Evolutionary conservation across 257 asterid species (phyloP).

Genomic region (Sherardia arvensis): DNA sequence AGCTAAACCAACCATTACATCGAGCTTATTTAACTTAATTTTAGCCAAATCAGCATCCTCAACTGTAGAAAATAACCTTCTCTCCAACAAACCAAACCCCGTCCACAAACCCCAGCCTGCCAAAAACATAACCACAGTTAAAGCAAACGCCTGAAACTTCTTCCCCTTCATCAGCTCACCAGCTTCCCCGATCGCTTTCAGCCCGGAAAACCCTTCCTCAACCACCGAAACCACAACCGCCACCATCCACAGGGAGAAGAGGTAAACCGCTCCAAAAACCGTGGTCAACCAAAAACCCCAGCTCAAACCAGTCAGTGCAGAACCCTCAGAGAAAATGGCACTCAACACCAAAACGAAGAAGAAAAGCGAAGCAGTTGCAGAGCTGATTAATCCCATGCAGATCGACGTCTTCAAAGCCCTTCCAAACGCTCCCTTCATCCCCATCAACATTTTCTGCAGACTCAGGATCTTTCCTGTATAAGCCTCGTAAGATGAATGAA

Average conservation of each 20-base stretch:
- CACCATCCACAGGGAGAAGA: constrained; percentile 6
- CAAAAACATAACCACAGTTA: neutral
- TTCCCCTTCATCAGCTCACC: constrained; percentile 14
- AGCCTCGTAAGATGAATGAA: constrained; percentile 1
- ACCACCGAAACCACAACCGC: constrained; percentile 10
- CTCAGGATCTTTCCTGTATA: constrained; percentile 2
- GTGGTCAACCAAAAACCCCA: neutral
- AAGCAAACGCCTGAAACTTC: neutral
- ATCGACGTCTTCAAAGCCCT: constrained; percentile 9
- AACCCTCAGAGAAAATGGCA: neutral
- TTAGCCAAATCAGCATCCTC: too few relatives aligned
- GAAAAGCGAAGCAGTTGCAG: neutral
- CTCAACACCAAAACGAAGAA: neutral
- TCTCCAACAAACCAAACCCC: neutral
- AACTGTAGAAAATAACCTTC: too few relatives aligned
- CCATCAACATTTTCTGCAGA: neutral
- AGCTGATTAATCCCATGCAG: neutral
- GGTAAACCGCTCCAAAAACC: neutral
- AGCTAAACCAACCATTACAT: neutral
- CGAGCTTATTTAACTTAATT: too few relatives aligned
- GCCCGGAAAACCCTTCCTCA: constrained; percentile 4
- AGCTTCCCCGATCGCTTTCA: constrained; percentile 10
- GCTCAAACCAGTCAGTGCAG: neutral
- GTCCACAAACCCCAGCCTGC: neutral
- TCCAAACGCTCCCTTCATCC: neutral